Conservation (phyloP, 2,329 filamentous ascomycete genomes). For the Scedosporium minutisporum region DNA sequence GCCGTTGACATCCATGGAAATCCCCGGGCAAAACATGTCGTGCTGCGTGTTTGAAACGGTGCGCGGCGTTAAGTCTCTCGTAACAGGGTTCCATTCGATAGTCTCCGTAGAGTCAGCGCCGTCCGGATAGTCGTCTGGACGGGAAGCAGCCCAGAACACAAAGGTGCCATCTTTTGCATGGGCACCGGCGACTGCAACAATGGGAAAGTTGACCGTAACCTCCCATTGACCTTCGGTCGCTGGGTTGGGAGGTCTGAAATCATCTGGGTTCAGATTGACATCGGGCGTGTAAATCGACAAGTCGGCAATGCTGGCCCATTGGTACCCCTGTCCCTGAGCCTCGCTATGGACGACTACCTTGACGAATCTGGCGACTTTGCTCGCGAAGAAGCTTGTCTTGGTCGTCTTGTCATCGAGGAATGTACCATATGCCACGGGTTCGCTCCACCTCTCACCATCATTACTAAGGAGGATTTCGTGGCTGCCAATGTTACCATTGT, state of each 20-base stretch:
- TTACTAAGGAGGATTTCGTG: slow-evolving; percentile 19
- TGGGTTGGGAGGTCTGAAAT: slow-evolving; percentile 8
- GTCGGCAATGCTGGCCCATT: slow-evolving; percentile 22
- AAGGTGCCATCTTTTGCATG: slow-evolving; percentile 1
- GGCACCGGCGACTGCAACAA: slow-evolving; percentile 23
- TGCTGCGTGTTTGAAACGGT: slow-evolving; percentile 32
- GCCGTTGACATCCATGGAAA: slow-evolving; percentile 37
- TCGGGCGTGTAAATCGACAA: slow-evolving; percentile 20
- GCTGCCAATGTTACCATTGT: slow-evolving; percentile 19
- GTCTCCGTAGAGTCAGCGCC: slow-evolving; percentile 2
- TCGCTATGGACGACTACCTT: slow-evolving; percentile 20
- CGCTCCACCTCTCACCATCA: slow-evolving; percentile 17
- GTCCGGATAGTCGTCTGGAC: slow-evolving; percentile 5
- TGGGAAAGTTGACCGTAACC: slow-evolving; percentile 23
- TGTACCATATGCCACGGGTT: slow-evolving; percentile 18
- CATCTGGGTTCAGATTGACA: slow-evolving; percentile 9
- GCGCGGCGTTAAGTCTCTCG: slow-evolving; percentile 17
- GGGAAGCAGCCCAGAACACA: slow-evolving; percentile 4
- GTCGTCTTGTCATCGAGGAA: slow-evolving; percentile 17
- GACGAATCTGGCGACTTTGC: slow-evolving; percentile 18
- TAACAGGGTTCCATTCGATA: slow-evolving; percentile 1
- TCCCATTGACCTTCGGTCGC: slow-evolving; percentile 21
- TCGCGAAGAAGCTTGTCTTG: slow-evolving; percentile 24
- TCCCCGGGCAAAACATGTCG: slow-evolving; percentile 50
- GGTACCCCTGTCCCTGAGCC: slow-evolving; percentile 14